Conservation (phyloP, 495 filamentous ascomycete species). For the Xylaria scruposa region DNA sequence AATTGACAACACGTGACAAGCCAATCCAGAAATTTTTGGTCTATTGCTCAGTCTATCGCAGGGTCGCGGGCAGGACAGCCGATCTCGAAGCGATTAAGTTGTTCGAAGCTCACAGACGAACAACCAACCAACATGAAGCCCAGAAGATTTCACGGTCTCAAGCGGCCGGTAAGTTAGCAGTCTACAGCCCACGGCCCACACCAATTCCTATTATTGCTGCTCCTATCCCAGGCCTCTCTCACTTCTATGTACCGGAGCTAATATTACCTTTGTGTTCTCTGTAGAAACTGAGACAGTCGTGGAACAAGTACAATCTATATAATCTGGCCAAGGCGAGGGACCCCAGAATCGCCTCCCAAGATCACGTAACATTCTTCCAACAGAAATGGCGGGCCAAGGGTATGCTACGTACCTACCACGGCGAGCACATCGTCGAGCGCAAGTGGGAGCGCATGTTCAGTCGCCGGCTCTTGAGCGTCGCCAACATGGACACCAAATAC, state of each 20-base stretch:
- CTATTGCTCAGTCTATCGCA: not conserved
- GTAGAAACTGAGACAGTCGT: constrained; percentile 93
- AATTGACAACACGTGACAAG: constrained; percentile 25
- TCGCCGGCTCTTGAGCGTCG: constrained; percentile 74
- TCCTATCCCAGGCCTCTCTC: not conserved
- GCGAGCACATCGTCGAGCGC: constrained; percentile 87
- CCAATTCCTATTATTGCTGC: not conserved
- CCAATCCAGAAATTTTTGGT: constrained; percentile 29
- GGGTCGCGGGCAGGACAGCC: constrained; percentile 1
- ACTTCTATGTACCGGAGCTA: not conserved
- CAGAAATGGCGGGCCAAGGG: constrained; percentile 96
- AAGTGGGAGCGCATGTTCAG: constrained; percentile 94
- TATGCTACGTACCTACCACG: constrained; percentile 83
- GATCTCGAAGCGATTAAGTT: constrained; percentile 6
- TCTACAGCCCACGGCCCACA: not conserved
- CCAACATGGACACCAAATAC: constrained; percentile 79
- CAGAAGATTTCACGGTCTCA: constrained; percentile 68
- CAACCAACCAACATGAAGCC: constrained; percentile 57
- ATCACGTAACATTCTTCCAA: constrained; percentile 81
- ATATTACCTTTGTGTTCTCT: constrained; percentile 21
- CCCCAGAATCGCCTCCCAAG: constrained; percentile 40
- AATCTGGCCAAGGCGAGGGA: constrained; percentile 65
- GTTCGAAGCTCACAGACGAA: constrained; percentile 26
- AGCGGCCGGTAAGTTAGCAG: constrained; percentile 58
- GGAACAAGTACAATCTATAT: constrained; percentile 97